Evolutionary conservation across 768 basidiomycete genomes (phyloP).

Genomic region (Leccinum subtestaceum): DNA sequence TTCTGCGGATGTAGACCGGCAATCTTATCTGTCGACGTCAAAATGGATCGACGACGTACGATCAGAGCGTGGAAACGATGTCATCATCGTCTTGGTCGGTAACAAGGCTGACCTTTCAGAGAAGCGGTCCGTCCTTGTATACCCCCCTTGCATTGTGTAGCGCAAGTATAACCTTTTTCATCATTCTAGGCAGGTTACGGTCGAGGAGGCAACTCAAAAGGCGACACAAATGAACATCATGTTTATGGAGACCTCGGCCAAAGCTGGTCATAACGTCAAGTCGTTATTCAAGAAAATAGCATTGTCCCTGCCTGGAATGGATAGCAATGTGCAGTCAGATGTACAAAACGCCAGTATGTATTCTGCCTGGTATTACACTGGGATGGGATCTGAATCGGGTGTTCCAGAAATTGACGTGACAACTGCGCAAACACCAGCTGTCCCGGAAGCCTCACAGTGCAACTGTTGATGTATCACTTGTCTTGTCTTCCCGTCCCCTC

Average conservation of each 20-base stretch:
- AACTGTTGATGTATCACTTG: slow-evolving; percentile 52
- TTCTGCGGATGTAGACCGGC: slow-evolving; percentile 60
- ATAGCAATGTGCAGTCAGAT: slow-evolving; percentile 68
- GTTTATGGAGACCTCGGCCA: slow-evolving; percentile 99
- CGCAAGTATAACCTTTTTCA: slow-evolving; percentile 8
- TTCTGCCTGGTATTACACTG: neutral
- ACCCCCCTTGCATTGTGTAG: neutral
- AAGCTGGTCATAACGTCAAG: slow-evolving; percentile 99
- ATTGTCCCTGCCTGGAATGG: slow-evolving; percentile 95
- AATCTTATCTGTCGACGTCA: slow-evolving; percentile 96
- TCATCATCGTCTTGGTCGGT: slow-evolving; percentile 96
- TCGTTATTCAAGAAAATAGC: slow-evolving; percentile 99
- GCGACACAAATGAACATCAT: slow-evolving; percentile 89
- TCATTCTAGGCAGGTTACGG: slow-evolving; percentile 87
- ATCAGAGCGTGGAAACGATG: slow-evolving; percentile 95
- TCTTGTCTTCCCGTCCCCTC: neutral
- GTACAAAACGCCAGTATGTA: slow-evolving; percentile 48
- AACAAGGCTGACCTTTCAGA: slow-evolving; percentile 99
- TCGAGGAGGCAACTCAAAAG: slow-evolving; percentile 93
- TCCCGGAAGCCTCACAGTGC: slow-evolving; percentile 87
- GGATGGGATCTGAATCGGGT: slow-evolving; percentile 4
- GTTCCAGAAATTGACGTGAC: slow-evolving; percentile 88
- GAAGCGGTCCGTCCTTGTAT: slow-evolving; percentile 69
- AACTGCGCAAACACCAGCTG: slow-evolving; percentile 57
- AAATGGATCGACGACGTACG: slow-evolving; percentile 99